Conservation (phyloP, 1,284 basidiomycete genomes). For the Xanthoconium separans region DNA sequence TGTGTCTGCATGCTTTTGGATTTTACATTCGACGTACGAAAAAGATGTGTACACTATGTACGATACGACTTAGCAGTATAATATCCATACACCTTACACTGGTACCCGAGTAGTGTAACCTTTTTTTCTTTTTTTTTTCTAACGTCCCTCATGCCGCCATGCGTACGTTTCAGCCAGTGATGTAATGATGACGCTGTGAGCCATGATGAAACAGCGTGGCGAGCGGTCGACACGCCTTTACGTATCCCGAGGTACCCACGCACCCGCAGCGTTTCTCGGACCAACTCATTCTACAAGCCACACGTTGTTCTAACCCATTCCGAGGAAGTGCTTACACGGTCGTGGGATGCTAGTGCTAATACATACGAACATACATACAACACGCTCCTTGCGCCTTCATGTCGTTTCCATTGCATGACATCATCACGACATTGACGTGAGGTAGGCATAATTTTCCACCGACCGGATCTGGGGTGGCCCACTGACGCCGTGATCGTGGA, state of each 20-base stretch:
- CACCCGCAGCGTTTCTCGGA: not conserved
- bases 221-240: not conserved
- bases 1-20: conserved; percentile 22
- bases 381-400: not conserved
- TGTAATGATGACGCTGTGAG: conserved; percentile 8
- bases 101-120: not conserved
- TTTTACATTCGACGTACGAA: conserved; percentile 13
- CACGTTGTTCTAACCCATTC: not conserved
- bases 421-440: conserved; percentile 22
- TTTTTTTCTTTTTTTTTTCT: not conserved
- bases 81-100: conserved; percentile 24
- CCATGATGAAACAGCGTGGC: conserved; percentile 13
- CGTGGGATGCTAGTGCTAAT: not conserved
- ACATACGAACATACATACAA: conserved; percentile 11
- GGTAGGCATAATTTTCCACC: conserved; percentile 11
- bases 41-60: conserved; percentile 30
- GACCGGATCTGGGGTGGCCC: conserved; percentile 14
- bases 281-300: not conserved
- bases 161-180: conserved; percentile 5
- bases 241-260: not conserved
- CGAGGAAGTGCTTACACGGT: conserved; percentile 5
- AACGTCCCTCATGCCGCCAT: not conserved
- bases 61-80: conserved; percentile 31
- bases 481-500: conserved; percentile 1
- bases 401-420: conserved; percentile 2